Base-by-base conservation (phyloP, 2,329 filamentous ascomycete genomes). In the Nigrospora osmanthi region DNA sequence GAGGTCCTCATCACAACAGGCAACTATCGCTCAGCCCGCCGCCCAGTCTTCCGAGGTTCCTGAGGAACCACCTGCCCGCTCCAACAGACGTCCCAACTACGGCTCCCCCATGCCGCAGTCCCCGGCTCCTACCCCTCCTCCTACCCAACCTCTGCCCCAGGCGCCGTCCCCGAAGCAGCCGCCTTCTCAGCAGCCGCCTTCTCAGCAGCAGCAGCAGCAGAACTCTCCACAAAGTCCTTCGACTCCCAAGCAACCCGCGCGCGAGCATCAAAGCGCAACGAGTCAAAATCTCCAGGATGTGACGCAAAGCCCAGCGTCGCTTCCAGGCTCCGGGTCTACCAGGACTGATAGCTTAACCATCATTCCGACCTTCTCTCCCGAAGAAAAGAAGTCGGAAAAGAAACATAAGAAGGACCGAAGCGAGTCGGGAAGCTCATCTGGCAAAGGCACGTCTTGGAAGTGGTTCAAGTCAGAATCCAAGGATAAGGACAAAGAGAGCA, bases 321-420 rank as follows among this genome's bases (percentile, higher is more conserved):
- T 91, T 2, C 82, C 85, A 17, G 85, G 85, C 12, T 82, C 81
- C 45, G 79, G 72, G 46, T 83, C 77, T 9, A 67, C 62, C 7
- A 78, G 86, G 38, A 91, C 87, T 1, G 89, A 93, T 62, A 81
- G 75, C 40, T 69, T 94, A 13, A 89, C 87, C 0, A 85, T 89
- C 53, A 89, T 93, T 42, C 87, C 89, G 0, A 91, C 84, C 0
- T 70, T 86, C 38, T 70, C 57, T 43, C 56, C 70, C 3, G 86
- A 90, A 47, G 87, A 93, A 44, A 85, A 81, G 62, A 88, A 85
- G 55, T 57, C 70, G 0, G 86, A 90, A n/a, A 83, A 81, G 60
- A 88, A 83, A 54, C 76, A 80, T 42, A 90, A 85, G 60, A 89
- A 86, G 58, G 85, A 89, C 5, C 81, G 77, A 50, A 77, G 84